phyloP scores from a whole-genome alignment of 192 early-diverging fungal genomes.

The Rhizophagus clarus region DNA sequence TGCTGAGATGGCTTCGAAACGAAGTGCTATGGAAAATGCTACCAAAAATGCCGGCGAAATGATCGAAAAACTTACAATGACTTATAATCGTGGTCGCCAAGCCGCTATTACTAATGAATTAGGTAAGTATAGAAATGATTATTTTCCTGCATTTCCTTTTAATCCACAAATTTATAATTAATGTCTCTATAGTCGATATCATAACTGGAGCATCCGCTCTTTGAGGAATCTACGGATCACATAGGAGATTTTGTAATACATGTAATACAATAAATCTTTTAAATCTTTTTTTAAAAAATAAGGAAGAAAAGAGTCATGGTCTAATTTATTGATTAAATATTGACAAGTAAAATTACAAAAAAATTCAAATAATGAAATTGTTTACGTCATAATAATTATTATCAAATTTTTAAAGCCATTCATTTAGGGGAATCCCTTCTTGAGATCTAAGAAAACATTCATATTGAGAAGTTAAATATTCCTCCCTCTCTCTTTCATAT shows the following conservation, averaged over 20 bases:
- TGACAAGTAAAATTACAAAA: too few relatives aligned
- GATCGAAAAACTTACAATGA: slow-evolving; percentile 93
- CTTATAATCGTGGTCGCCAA: slow-evolving; percentile 97
- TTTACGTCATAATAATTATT: neutral
- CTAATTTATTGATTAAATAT: too few relatives aligned
- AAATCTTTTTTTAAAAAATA: neutral
- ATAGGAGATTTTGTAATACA: neutral
- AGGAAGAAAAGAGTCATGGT: neutral
- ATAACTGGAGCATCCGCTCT: slow-evolving; percentile 95
- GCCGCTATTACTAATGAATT: slow-evolving; percentile 98
- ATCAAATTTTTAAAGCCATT: neutral
- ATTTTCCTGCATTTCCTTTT: slow-evolving; percentile 5
- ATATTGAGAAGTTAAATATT: neutral
- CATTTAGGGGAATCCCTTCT: neutral
- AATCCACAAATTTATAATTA: neutral
- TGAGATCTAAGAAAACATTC: slow-evolving; percentile 14
- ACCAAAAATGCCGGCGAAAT: slow-evolving; percentile 99
- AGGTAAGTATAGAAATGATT: slow-evolving; percentile 43
- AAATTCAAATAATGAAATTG: too few relatives aligned
- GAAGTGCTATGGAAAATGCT: slow-evolving; percentile 99
- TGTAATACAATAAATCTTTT: neutral
- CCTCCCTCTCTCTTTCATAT: neutral
- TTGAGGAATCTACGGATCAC: slow-evolving; percentile 44
- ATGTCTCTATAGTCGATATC: slow-evolving; percentile 71
- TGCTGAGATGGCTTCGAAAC: slow-evolving; percentile 93